A percentile compares a stretch with the other conserved stretches of the same genome.
Evolutionary conservation across 2,329 filamentous ascomycete species (phyloP).

Genomic region (Neofusicoccum sp.): DNA sequence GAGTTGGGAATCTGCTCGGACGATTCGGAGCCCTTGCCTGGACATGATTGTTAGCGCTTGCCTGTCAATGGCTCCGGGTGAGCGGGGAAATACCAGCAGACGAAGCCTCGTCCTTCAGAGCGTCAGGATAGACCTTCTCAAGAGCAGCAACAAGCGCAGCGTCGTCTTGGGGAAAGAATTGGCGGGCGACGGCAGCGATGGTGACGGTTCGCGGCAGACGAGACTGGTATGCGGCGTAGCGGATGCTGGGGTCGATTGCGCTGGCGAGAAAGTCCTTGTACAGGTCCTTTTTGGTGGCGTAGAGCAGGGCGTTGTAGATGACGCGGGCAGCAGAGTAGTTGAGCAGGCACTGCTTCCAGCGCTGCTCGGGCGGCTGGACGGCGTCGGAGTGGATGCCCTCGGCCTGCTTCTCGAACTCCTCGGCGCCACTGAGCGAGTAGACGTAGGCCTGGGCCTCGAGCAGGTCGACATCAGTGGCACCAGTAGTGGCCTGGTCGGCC

Average conservation of each 20-base stretch:
- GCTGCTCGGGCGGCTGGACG: slow-evolving; percentile 37
- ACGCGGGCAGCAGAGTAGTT: slow-evolving; percentile 77
- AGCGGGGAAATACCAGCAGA: slow-evolving; percentile 45
- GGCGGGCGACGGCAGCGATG: slow-evolving; percentile 75
- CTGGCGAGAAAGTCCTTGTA: slow-evolving; percentile 85
- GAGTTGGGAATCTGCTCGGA: slow-evolving; percentile 64
- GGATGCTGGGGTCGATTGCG: slow-evolving; percentile 89
- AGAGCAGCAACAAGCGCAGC: slow-evolving; percentile 65
- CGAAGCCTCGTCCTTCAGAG: slow-evolving; percentile 51
- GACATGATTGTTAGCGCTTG: background rate
- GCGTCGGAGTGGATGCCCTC: slow-evolving; percentile 42
- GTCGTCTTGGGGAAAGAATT: slow-evolving; percentile 72
- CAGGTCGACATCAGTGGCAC: slow-evolving; percentile 70
- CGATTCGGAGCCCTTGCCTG: slow-evolving; percentile 40
- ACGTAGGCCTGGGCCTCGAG: slow-evolving; percentile 87
- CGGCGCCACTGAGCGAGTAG: slow-evolving; percentile 72
- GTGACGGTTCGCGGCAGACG: slow-evolving; percentile 84
- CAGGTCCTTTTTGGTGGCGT: slow-evolving; percentile 69
- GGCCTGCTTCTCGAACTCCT: slow-evolving; percentile 81
- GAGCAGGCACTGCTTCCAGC: slow-evolving; percentile 77
- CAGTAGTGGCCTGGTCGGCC: slow-evolving; percentile 62
- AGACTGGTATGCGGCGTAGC: slow-evolving; percentile 91
- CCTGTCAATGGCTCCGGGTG: too few species aligned
- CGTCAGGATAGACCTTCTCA: slow-evolving; percentile 66
- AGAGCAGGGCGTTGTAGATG: slow-evolving; percentile 77